Base-by-base conservation (phyloP, 2,329 filamentous ascomycete genomes). In the Arthroderma sp. region DNA sequence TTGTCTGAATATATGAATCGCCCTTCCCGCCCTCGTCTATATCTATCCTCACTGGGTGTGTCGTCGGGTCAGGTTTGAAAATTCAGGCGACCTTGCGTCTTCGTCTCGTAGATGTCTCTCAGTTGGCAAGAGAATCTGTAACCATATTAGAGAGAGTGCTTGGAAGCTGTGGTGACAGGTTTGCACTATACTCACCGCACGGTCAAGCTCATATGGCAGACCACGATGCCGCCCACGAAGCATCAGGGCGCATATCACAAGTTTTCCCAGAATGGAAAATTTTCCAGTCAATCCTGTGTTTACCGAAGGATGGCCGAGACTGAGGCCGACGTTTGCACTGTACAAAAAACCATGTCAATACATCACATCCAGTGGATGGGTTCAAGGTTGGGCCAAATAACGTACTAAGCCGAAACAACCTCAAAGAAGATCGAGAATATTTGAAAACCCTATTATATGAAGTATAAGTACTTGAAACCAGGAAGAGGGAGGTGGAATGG, bases 231-330 rank as follows among this genome's bases (percentile, higher is more conserved):
- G 56, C 1, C 74, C 74, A 45, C 74, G 58, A 28, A 77, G 57
- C 73, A 77, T 77, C 42, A 76, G 69, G 3, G 66, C 66, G 50
- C 71, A 74, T 15, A 77, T 57, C 1, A 77, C 66, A 38, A 77
- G 53, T 57, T 77, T 77, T 52, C 70, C 47, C 15, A 72, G 54
- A 4, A 56, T 64, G 30, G 66, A 64, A 62, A 72, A 74, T 34
- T 63, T 54, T 4, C 72, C 73, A 22, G 58, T 50, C n/a, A 63
- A 49, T 2, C 57, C 61, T 11, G 58, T 60, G 4, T 46, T 50
- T 32, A 55, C 55, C 1, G 50, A 51, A 1, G 59, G 58, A 45
- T 60, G 56, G 5, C 59, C 60, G 30, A 63, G 49, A 45, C 58
- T 61, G 27, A 61, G 56, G 5, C 59, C 60, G 29, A 62, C 59